phyloP scores from a whole-genome alignment of 1,284 basidiomycete species.

The Singerocomus rubriflavus region DNA sequence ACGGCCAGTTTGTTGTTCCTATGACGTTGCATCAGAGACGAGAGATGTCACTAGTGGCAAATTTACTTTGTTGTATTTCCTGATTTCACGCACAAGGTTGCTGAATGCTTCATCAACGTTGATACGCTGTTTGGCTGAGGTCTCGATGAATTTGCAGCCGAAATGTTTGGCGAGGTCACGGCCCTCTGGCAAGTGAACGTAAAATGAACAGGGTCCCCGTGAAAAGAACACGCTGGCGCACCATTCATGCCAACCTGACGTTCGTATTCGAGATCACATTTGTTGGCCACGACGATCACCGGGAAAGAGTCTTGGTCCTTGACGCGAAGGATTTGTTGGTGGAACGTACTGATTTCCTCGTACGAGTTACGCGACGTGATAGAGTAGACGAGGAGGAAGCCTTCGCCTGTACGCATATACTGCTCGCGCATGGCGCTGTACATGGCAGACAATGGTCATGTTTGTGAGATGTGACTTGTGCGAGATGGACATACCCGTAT shows the following conservation, averaged over 20 bases:
- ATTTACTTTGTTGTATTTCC: constrained; percentile 88
- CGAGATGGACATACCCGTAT: constrained; percentile 74
- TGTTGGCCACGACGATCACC: constrained; percentile 97
- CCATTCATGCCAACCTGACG: constrained; percentile 96
- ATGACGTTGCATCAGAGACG: constrained; percentile 4
- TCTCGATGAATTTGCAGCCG: constrained; percentile 97
- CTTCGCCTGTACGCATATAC: constrained; percentile 97
- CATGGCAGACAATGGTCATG: not conserved
- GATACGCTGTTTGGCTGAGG: constrained; percentile 97
- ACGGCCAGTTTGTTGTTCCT: constrained; percentile 48
- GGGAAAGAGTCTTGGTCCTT: constrained; percentile 99
- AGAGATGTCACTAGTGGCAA: not conserved
- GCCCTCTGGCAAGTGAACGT: constrained; percentile 66
- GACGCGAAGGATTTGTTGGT: constrained; percentile 94
- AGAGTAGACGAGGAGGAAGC: constrained; percentile 97
- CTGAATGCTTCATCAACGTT: constrained; percentile 99
- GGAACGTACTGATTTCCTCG: constrained; percentile 96
- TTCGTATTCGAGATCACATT: constrained; percentile 98
- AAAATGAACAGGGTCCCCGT: not conserved
- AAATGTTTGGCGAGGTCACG: constrained; percentile 96
- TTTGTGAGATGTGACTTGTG: not conserved
- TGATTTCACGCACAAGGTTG: constrained; percentile 94
- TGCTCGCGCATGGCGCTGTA: constrained; percentile 94
- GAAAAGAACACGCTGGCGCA: constrained; percentile 36
- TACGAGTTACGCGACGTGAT: constrained; percentile 98